Evolutionary conservation across 2,329 filamentous ascomycete species (phyloP), one percentile per base, ranked within the genome.

Genomic region (Triangularia setosa): DNA sequence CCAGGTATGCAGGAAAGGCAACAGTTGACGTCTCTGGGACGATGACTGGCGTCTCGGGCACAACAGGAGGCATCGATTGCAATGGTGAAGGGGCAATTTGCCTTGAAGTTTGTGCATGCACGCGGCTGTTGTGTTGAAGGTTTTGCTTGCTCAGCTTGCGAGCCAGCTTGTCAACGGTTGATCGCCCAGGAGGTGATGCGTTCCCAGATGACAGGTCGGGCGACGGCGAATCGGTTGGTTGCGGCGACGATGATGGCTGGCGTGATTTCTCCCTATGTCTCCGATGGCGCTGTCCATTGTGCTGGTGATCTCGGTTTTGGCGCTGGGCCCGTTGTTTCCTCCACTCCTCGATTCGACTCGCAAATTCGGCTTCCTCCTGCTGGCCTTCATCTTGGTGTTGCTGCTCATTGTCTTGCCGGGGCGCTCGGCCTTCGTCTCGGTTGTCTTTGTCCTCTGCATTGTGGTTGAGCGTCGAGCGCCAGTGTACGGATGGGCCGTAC

Each of bases 141-240:
- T 68, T 66, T 27, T 72, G 71, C 35, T 55, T 64, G 67, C 70
- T 71, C 53, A 69, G 61, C 21, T 68, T 69, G 48, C 64, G 67
- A 11, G 67, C 67, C 62, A 70, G 55, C 3, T 54, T 67, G 52
- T 72, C 68, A 33, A 69, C 59, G 18, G 44, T 54, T 1, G 64
- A 28, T 52, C 54, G 65, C 6, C 27, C 35, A 0, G 63, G 64
- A 23, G 64, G 62, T 44, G 56, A 18, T 12, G n/a, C 53, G 14
- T 35, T 25, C 6, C 30, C 44, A 18, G 55, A 11, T 9, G 57
- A 23, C 21, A 33, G 18, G 8, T 62, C 58, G 16, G 53, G 44
- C 14, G 48, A 48, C 2, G 52, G 53, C n/a, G 40, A 24, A 9
- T 56, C n/a, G 16, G 62, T 57, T 53, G 64, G 61, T 11, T 53